These are phyloP conservation scores for Hansenula sp. DNA, from an alignment of 1,139 yeast species.

Conservation along the genomic window DNA sequence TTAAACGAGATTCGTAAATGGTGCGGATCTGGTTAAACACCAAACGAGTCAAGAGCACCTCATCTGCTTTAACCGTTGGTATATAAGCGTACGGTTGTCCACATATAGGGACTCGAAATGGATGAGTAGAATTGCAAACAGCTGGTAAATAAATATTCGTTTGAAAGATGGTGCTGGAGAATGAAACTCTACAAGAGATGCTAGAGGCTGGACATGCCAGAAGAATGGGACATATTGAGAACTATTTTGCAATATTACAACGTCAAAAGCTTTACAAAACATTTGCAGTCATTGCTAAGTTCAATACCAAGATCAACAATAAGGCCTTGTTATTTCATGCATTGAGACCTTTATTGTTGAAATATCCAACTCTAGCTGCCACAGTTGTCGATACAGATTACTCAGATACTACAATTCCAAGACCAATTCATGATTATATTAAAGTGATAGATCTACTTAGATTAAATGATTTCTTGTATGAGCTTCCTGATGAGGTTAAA, in stretches of 20 bases:
- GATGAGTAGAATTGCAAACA: too few relatives aligned
- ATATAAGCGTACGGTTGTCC: too few relatives aligned
- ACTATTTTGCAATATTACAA: slow-evolving; percentile 16
- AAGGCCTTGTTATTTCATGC: slow-evolving; percentile 5
- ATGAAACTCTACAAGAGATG: background rate
- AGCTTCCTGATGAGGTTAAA: slow-evolving; percentile 8
- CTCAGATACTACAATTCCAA: slow-evolving; percentile 11
- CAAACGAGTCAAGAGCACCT: too few relatives aligned
- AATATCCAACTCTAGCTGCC: slow-evolving; percentile 13
- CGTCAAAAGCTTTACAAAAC: slow-evolving; percentile 16
- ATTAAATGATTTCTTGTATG: slow-evolving; percentile 11
- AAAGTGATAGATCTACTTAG: slow-evolving; percentile 11
- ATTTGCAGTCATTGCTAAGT: slow-evolving; percentile 12
- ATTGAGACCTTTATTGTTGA: slow-evolving; percentile 9
- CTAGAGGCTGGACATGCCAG: slow-evolving; percentile 17
- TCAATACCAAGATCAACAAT: slow-evolving; percentile 8
- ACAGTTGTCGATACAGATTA: slow-evolving; percentile 15
- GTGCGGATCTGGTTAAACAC: too few relatives aligned
- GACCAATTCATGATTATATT: slow-evolving; percentile 14
- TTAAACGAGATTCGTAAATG: too few relatives aligned
- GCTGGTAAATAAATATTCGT: too few relatives aligned
- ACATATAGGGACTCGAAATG: too few relatives aligned
- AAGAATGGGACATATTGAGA: slow-evolving; percentile 19
- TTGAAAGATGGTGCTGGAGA: background rate
- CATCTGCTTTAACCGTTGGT: too few relatives aligned